phyloP scores from a whole-genome alignment of 2,329 filamentous ascomycete genomes.

The Paracoccidioides lutzii region DNA sequence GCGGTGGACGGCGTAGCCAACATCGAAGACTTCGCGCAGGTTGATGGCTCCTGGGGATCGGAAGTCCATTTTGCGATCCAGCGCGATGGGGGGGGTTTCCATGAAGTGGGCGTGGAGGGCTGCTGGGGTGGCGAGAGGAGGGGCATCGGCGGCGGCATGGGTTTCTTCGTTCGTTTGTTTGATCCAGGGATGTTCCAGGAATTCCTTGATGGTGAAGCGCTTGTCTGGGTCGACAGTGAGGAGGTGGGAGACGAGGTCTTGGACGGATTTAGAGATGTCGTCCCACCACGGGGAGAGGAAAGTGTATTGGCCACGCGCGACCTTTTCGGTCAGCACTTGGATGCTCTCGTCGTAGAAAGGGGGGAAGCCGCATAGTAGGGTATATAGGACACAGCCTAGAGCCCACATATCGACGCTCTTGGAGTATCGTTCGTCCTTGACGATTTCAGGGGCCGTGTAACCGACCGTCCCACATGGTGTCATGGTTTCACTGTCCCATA shows the following conservation, averaged over 20 bases:
- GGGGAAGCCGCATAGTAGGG: constrained; percentile 89
- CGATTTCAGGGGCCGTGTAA: constrained; percentile 95
- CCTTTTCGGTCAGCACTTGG: constrained; percentile 91
- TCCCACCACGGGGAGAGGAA: constrained; percentile 99
- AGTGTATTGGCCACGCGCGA: constrained; percentile 89
- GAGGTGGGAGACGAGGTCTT: constrained; percentile 86
- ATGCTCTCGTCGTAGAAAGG: constrained; percentile 99
- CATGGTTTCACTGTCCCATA: constrained; percentile 98
- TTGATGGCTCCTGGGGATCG: constrained; percentile 90
- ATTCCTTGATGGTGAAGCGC: constrained; percentile 84
- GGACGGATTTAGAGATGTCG: constrained; percentile 86
- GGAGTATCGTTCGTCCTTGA: constrained; percentile 96
- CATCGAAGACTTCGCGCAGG: constrained; percentile 91
- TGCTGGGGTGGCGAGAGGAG: constrained; percentile 57
- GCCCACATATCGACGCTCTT: constrained; percentile 99
- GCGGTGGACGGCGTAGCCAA: constrained; percentile 92
- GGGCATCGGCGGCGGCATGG: constrained; percentile 53
- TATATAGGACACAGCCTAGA: constrained; percentile 90
- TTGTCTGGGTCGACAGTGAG: constrained; percentile 91
- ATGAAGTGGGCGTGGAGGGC: constrained; percentile 42
- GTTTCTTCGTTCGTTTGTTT: constrained; percentile 56
- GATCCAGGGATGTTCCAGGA: constrained; percentile 92
- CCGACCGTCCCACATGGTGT: constrained; percentile 98
- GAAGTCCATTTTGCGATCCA: constrained; percentile 71
- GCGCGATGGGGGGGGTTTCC: constrained; percentile 40